phyloP scores from a whole-genome alignment of 2,329 filamentous ascomycete species.

The Penicillium glabrum region DNA sequence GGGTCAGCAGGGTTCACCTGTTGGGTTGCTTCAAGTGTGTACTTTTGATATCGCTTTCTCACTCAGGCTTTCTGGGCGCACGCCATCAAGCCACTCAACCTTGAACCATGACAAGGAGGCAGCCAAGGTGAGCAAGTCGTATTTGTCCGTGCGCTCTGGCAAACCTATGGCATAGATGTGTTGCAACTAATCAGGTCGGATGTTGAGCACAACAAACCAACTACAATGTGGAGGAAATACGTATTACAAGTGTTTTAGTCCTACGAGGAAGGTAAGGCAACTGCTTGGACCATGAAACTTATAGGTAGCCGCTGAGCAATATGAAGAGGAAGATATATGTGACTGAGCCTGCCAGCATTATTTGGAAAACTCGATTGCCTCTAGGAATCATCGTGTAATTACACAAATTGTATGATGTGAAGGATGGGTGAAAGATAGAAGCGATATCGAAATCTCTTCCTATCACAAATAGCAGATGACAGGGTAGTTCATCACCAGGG shows the following conservation, averaged over 20 bases:
- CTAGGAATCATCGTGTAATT: background rate
- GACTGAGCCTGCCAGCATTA: background rate
- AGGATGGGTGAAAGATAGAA: no score
- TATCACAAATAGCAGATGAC: no score
- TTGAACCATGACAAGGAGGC: conserved; percentile 44
- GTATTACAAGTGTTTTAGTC: background rate
- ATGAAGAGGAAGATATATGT: background rate
- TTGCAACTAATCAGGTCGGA: conserved; percentile 34
- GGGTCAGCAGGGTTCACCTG: background rate
- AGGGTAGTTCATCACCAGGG: no score
- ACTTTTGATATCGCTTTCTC: conserved; percentile 37
- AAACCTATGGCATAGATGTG: conserved; percentile 50
- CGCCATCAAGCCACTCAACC: conserved; percentile 47
- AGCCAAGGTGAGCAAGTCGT: conserved; percentile 49
- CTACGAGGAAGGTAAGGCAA: background rate
- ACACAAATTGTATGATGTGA: no score
- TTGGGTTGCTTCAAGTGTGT: background rate
- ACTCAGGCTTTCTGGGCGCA: conserved; percentile 40
- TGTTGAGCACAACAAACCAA: background rate
- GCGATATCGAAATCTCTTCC: no score
- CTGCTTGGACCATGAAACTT: background rate
- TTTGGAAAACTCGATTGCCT: background rate
- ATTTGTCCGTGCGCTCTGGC: conserved; percentile 50
- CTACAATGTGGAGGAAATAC: background rate
- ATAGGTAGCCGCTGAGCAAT: background rate